Conservation (phyloP, 2,329 filamentous ascomycete species). For the Colletotrichum godetiae region DNA sequence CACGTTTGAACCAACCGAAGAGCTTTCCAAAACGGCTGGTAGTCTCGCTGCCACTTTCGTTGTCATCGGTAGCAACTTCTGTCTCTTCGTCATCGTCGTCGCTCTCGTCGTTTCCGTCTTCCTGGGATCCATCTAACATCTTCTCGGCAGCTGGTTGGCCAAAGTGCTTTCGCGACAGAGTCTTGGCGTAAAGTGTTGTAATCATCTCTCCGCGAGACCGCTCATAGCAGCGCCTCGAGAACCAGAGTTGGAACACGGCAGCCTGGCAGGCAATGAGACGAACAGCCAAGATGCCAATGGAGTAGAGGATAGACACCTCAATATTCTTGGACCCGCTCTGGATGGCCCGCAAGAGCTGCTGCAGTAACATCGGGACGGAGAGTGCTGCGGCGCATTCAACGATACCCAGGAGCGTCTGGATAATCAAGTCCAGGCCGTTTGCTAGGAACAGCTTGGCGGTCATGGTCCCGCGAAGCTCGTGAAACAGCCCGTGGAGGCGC, state of each 20-base stretch:
- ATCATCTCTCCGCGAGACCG: conserved; percentile 87
- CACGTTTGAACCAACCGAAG: conserved; percentile 24
- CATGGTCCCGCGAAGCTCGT: conserved; percentile 78
- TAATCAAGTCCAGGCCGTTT: conserved; percentile 82
- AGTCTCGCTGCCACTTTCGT: conserved; percentile 28
- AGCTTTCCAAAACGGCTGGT: neutral
- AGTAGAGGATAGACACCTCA: conserved; percentile 73
- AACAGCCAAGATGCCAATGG: conserved; percentile 68
- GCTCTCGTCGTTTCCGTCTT: conserved; percentile 42
- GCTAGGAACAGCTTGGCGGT: conserved; percentile 76
- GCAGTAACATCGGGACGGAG: conserved; percentile 75
- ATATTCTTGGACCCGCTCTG: conserved; percentile 61
- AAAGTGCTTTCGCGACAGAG: conserved; percentile 71
- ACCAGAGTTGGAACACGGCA: conserved; percentile 80
- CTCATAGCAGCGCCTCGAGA: conserved; percentile 85
- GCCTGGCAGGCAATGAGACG: conserved; percentile 73
- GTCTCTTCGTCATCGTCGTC: conserved; percentile 42
- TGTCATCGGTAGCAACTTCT: conserved; percentile 36
- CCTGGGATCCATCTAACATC: neutral
- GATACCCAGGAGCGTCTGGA: conserved; percentile 73
- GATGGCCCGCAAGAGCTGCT: conserved; percentile 77
- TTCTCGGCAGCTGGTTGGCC: conserved; percentile 45
- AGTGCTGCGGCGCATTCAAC: conserved; percentile 68
- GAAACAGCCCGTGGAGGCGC: conserved; percentile 79
- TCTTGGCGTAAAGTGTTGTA: conserved; percentile 86